Percentiles rank a stretch among this genome's conserved stretches.
Evolutionary conservation across 2,329 filamentous ascomycete species (phyloP).

Genomic region (Monilinia aucupariae): DNA sequence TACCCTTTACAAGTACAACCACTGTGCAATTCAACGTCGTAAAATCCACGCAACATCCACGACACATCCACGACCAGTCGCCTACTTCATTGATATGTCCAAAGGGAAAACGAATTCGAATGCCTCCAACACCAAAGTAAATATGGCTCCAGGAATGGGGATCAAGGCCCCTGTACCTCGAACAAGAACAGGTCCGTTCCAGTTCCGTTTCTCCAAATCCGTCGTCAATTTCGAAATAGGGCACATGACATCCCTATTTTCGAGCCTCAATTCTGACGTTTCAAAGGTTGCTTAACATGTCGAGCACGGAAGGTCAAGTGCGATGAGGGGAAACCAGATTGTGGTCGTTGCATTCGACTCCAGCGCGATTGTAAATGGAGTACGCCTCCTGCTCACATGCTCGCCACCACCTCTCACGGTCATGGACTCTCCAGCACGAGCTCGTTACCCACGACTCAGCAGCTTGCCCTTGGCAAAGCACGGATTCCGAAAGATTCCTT

Average conservation of each 20-base stretch:
- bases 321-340: conserved; percentile 60
- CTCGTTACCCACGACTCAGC: conserved; percentile 13
- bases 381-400: conserved; percentile 11
- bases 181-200: conserved; percentile 30
- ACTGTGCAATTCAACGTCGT: background rate
- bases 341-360: conserved; percentile 40
- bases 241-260: background rate
- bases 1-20: background rate
- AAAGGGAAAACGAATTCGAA: conserved; percentile 4
- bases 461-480: conserved; percentile 13
- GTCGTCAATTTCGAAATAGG: background rate
- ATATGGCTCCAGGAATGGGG: conserved; percentile 32
- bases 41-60: background rate
- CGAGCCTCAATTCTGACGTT: conserved; percentile 6
- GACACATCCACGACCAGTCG: background rate
- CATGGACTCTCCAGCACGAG: conserved; percentile 8
- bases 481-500: conserved; percentile 29
- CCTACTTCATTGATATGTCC: conserved; percentile 4
- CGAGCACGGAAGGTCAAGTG: conserved; percentile 67
- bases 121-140: conserved; percentile 7
- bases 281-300: conserved; percentile 56
- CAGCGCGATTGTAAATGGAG: conserved; percentile 32
- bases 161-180: conserved; percentile 33
- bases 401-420: conserved; percentile 15
- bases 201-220: background rate